Evolutionary conservation across 805 yeast genomes (phyloP).

Genomic region (Saturnispora halmiae): DNA sequence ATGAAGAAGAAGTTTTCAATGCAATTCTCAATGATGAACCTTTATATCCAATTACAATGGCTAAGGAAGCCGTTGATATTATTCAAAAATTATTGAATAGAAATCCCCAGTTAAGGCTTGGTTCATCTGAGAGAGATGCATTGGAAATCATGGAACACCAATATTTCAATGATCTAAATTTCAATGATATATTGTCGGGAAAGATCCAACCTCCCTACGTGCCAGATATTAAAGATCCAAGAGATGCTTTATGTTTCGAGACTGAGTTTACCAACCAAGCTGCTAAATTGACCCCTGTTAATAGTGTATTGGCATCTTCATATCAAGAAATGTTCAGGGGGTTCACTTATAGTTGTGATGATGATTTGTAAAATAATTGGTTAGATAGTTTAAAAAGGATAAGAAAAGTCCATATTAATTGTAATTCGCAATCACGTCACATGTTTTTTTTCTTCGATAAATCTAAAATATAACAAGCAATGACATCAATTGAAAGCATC

Average conservation of each 20-base stretch:
- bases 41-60: slow-evolving; percentile 93
- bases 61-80: slow-evolving; percentile 89
- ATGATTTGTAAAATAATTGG: slow-evolving; percentile 15
- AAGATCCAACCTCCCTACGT: slow-evolving; percentile 80
- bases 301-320: slow-evolving; percentile 71
- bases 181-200: slow-evolving; percentile 70
- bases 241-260: slow-evolving; percentile 89
- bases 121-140: slow-evolving; percentile 84
- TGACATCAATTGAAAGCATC: slow-evolving; percentile 10
- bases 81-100: slow-evolving; percentile 85
- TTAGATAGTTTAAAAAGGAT: not conserved
- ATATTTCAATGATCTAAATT: slow-evolving; percentile 81
- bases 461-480: not conserved
- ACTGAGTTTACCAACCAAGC: slow-evolving; percentile 91
- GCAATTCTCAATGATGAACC: slow-evolving; percentile 97
- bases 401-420: too few relatives aligned
- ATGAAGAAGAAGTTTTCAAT: slow-evolving; percentile 83
- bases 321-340: slow-evolving; percentile 98
- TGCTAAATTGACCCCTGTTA: slow-evolving; percentile 91
- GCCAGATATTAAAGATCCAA: slow-evolving; percentile 80
- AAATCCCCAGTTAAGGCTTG: slow-evolving; percentile 78
- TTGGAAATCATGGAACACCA: slow-evolving; percentile 92
- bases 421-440: not conserved
- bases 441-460: not conserved
- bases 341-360: slow-evolving; percentile 77